These are phyloP conservation scores for Blastobotrys americana DNA, from an alignment of 805 yeast species.

Conservation along the genomic window DNA sequence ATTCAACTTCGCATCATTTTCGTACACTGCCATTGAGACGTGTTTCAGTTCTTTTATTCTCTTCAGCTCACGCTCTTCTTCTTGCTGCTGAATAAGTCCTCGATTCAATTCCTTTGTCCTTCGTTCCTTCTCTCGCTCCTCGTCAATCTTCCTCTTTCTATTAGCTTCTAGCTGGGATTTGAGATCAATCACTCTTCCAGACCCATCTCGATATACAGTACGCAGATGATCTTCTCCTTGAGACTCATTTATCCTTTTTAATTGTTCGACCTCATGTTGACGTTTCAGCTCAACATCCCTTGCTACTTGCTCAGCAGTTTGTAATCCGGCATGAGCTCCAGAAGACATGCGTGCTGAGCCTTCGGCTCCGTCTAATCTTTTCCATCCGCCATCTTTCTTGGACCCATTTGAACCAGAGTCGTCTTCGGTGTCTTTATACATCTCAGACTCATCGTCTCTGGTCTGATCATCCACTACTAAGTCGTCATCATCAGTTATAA, in stretches of 20 bases:
- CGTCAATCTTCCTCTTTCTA: slow-evolving; percentile 17
- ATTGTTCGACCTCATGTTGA: slow-evolving; percentile 14
- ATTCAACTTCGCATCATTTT: slow-evolving; percentile 37
- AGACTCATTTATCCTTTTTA: slow-evolving; percentile 38
- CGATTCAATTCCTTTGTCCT: slow-evolving; percentile 15
- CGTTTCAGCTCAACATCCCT: slow-evolving; percentile 33
- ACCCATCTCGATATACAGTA: slow-evolving; percentile 56
- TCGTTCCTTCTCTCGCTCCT: slow-evolving; percentile 22
- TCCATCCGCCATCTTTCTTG: too few species aligned
- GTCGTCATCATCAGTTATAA: too few species aligned
- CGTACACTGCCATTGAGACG: slow-evolving; percentile 28
- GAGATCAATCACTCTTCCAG: slow-evolving; percentile 48
- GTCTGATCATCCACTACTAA: too few species aligned
- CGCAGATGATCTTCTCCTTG: slow-evolving; percentile 49
- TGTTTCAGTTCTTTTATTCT: slow-evolving; percentile 26
- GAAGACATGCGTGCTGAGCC: too few species aligned
- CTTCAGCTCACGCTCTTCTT: slow-evolving; percentile 26
- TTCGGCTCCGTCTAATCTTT: too few species aligned
- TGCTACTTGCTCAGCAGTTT: slow-evolving; percentile 39
- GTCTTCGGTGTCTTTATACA: too few species aligned
- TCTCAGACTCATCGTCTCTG: too few species aligned
- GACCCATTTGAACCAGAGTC: too few species aligned
- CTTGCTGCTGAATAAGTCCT: slow-evolving; percentile 22
- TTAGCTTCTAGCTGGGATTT: slow-evolving; percentile 26
- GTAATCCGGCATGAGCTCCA: slow-evolving; percentile 36